Conservation (phyloP, 768 basidiomycete species). For the Termitomyces sp. region DNA sequence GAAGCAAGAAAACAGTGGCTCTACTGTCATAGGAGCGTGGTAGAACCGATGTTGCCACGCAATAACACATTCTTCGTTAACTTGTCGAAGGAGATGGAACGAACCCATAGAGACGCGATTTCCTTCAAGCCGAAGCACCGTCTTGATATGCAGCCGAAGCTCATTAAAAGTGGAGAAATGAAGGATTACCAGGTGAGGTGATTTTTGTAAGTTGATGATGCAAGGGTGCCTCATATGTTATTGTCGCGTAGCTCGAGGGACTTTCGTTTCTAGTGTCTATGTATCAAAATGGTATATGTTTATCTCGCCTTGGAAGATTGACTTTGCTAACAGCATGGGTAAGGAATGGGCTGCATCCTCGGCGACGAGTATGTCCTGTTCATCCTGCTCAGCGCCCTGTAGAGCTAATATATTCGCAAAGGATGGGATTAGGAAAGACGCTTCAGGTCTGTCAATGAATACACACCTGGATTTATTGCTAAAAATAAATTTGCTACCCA, state of each 20-base stretch:
- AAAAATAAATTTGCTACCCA: slow-evolving; percentile 1
- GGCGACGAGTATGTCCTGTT: slow-evolving; percentile 52
- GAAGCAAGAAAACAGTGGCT: slow-evolving; percentile 41
- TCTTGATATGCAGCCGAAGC: slow-evolving; percentile 40
- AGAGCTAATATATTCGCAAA: slow-evolving; percentile 11
- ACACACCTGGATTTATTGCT: not conserved
- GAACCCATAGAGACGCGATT: slow-evolving; percentile 2
- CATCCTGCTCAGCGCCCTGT: not conserved
- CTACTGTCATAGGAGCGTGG: slow-evolving; percentile 33
- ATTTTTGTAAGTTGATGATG: not conserved
- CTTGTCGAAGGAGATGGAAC: slow-evolving; percentile 23
- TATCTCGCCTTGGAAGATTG: not conserved
- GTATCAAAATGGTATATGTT: slow-evolving; percentile 54
- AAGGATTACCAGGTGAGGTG: slow-evolving; percentile 65
- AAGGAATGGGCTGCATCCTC: slow-evolving; percentile 65
- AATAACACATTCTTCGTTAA: slow-evolving; percentile 30
- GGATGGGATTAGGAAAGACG: slow-evolving; percentile 65
- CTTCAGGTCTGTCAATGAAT: slow-evolving; percentile 35
- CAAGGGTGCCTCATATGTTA: not conserved
- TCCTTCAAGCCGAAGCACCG: slow-evolving; percentile 30
- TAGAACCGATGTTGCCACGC: slow-evolving; percentile 41
- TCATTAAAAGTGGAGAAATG: slow-evolving; percentile 52
- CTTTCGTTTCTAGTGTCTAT: slow-evolving; percentile 60
- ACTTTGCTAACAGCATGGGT: not conserved
- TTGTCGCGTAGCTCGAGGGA: slow-evolving; percentile 41